Percentiles rank a stretch among this genome's conserved stretches.
phyloP scores from a whole-genome alignment of 257 asterid species.

The Solanum paucissectum region DNA sequence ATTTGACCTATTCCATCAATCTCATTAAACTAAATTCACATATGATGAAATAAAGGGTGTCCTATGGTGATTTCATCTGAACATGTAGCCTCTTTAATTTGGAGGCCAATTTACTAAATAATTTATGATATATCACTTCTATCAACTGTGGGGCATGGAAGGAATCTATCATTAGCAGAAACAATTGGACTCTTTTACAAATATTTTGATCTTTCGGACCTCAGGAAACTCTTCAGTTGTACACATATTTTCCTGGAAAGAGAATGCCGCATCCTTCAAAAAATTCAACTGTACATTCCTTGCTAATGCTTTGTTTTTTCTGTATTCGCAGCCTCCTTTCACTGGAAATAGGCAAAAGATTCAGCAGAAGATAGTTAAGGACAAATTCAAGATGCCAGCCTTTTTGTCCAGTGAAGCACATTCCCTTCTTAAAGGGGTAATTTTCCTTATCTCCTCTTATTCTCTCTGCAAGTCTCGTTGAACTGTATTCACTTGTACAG shows the following conservation, averaged over 20 bases:
- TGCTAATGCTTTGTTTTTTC: background rate
- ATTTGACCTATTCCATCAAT: background rate
- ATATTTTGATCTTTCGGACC: background rate
- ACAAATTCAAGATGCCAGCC: slow-evolving; percentile 46
- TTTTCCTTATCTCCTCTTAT: background rate
- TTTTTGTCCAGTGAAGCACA: slow-evolving; percentile 50
- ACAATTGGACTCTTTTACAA: background rate
- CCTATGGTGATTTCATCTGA: background rate
- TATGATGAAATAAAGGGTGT: background rate
- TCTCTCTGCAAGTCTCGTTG: background rate
- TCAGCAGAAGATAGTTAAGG: slow-evolving; percentile 51
- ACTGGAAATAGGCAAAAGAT: slow-evolving; percentile 42
- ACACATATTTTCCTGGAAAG: background rate
- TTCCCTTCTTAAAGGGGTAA: slow-evolving; percentile 58
- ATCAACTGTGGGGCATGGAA: background rate
- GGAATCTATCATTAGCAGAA: background rate
- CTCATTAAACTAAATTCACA: background rate
- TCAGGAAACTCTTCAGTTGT: background rate
- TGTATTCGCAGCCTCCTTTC: slow-evolving; percentile 7
- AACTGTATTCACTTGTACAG: background rate
- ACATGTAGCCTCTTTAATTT: background rate
- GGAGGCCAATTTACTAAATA: background rate
- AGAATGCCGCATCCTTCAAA: background rate
- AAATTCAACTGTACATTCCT: background rate
- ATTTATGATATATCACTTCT: background rate